A percentile compares a stretch with the other conserved stretches of the same genome.
Conservation (phyloP, 495 filamentous ascomycete genomes). For the Lepidopterella palustris region DNA sequence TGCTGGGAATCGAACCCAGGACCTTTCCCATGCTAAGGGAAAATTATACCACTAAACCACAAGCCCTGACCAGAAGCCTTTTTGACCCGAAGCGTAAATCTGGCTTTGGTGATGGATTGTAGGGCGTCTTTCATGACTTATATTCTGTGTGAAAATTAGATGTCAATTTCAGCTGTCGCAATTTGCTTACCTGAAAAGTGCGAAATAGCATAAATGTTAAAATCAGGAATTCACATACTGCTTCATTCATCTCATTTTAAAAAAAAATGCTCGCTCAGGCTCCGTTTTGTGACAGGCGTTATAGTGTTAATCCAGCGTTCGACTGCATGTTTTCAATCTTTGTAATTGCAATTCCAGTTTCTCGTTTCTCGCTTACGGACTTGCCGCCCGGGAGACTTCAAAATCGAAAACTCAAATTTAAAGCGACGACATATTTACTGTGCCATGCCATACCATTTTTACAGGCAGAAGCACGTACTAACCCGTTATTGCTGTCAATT, state of each 20-base stretch:
- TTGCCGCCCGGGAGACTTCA: background rate
- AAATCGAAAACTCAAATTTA: background rate
- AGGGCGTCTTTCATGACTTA: too few relatives aligned
- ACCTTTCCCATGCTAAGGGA: conserved; percentile 8
- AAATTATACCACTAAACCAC: conserved; percentile 7
- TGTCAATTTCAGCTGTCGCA: background rate
- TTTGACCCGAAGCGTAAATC: too few relatives aligned
- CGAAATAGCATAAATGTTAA: background rate
- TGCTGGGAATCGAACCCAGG: conserved; percentile 3
- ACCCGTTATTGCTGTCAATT: background rate
- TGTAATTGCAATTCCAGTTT: background rate
- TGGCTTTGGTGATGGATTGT: too few relatives aligned
- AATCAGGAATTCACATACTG: background rate
- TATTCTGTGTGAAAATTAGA: background rate
- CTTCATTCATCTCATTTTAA: background rate
- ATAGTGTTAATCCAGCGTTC: background rate
- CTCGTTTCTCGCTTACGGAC: background rate
- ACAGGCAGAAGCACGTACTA: background rate
- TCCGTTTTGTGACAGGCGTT: background rate
- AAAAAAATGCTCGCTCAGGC: background rate
- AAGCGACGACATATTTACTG: background rate
- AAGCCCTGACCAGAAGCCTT: too few relatives aligned
- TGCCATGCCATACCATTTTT: background rate
- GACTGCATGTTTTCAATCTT: background rate
- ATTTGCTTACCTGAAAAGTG: background rate